Evolutionary conservation across 2,329 filamentous ascomycete genomes (phyloP), one percentile per base, ranked within the genome.

Genomic region (Endocalyx cinctus): DNA sequence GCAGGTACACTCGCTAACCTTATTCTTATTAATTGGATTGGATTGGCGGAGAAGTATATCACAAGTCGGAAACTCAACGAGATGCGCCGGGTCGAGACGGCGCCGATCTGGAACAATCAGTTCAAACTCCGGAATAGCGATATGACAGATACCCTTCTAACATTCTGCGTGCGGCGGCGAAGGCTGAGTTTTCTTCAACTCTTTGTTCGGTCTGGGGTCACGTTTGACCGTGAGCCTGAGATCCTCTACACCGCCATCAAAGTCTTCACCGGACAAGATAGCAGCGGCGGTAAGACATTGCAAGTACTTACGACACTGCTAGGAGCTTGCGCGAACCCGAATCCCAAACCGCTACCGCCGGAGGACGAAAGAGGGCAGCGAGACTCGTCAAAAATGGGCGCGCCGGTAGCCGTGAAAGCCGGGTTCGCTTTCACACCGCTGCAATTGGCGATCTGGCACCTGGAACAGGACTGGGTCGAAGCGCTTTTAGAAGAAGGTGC

Each of bases 21-120:
- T 4, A 17, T 38, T 22, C 25, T 33, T 5, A 33, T 49, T 6
- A 10, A 29, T 6, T 46, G 42, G 42, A 20, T 13, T 7, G 27
- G 39, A 4, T 29, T 46, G 33, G 38, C 44, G 4, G 17, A 29
- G 19, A 37, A 34, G 26, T 46, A 41, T 19, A n/a, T 45, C n/a
- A 25, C 33, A 14, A 31, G 20, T 11, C 13, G 16, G 10, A 18
- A 22, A 8, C 33, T 37, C 28, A 31, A 29, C 7, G 29, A 38
- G 5, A 12, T 42, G 25, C 16, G 31, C 4, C 33, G 30, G 7
- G 15, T 11, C 4, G 27, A 38, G 10, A 31, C 28, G 20, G 19
- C 13, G 25, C n/a, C 11, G n/a, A 20, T 36, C 15, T 45, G 38
- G 38, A 33, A 28, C 10, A 11, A 28, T 18, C 10, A 16, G 6